Evolutionary conservation across 257 asterid genomes (phyloP).

Genomic region (Fraxinus americana): DNA sequence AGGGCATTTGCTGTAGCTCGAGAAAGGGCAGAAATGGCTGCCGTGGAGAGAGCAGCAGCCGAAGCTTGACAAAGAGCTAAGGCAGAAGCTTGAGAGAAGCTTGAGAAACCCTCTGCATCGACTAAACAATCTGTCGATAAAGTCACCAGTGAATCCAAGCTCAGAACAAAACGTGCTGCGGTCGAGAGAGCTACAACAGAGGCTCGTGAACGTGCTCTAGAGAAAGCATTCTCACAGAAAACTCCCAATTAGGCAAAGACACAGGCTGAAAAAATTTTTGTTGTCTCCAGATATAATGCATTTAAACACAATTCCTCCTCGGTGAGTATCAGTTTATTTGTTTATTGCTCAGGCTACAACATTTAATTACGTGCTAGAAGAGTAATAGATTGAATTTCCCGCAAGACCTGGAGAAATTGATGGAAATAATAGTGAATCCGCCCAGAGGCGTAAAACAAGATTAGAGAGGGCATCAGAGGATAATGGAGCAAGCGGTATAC

Average conservation of each 20-base stretch:
- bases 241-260: constrained; percentile 44
- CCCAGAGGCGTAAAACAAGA: constrained; percentile 89
- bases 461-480: constrained; percentile 96
- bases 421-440: constrained; percentile 64
- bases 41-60: constrained; percentile 81
- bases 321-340: constrained; percentile 49
- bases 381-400: constrained; percentile 31
- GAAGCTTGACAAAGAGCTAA: constrained; percentile 72
- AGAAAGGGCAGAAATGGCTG: constrained; percentile 92
- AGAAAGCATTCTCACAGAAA: constrained; percentile 81
- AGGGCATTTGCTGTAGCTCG: constrained; percentile 95
- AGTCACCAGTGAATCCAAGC: constrained; percentile 71
- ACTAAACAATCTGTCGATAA: constrained; percentile 46
- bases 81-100: constrained; percentile 74
- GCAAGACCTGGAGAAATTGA: constrained; percentile 79
- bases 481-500: constrained; percentile 94
- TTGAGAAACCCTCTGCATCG: constrained; percentile 49
- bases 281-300: constrained; percentile 49
- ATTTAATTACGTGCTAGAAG: constrained; percentile 18
- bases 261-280: constrained; percentile 47
- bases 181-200: constrained; percentile 94
- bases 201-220: constrained; percentile 95
- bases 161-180: constrained; percentile 90
- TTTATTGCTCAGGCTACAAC: constrained; percentile 22
- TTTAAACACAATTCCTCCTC: constrained; percentile 87